Evolutionary conservation across 2,329 filamentous ascomycete species (phyloP).

Genomic region (Fonsecaea pedrosoi): DNA sequence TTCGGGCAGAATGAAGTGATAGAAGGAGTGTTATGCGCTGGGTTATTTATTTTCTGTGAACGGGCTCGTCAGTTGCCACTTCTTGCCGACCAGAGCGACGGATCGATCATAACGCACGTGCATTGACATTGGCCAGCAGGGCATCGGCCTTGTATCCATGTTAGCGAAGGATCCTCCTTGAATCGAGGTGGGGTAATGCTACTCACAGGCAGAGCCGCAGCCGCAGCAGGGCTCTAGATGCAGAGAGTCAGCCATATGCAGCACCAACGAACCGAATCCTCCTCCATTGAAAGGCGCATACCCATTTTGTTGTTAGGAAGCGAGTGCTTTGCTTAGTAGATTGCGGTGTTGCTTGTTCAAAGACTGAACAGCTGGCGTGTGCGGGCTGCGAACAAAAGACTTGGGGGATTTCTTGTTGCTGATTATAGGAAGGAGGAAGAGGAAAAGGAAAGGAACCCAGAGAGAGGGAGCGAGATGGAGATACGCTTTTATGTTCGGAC

Average conservation of each 20-base stretch:
- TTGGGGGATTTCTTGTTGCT: slow-evolving; percentile 34
- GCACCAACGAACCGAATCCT: background rate
- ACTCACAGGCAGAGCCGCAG: slow-evolving; percentile 44
- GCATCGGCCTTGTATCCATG: slow-evolving; percentile 27
- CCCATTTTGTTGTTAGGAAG: slow-evolving; percentile 32
- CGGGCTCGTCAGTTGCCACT: background rate
- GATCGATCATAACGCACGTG: slow-evolving; percentile 35
- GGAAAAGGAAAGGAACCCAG: slow-evolving; percentile 11
- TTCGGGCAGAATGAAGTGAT: slow-evolving; percentile 11
- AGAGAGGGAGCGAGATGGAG: slow-evolving; percentile 9
- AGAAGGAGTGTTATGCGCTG: background rate
- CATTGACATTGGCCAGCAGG: slow-evolving; percentile 35
- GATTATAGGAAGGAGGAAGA: slow-evolving; percentile 22
- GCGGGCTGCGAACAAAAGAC: slow-evolving; percentile 6
- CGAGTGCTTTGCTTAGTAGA: slow-evolving; percentile 18
- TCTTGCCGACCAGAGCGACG: background rate
- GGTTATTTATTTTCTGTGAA: slow-evolving; percentile 29
- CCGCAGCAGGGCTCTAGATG: slow-evolving; percentile 37
- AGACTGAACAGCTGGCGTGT: slow-evolving; percentile 5
- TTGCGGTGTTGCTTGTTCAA: slow-evolving; percentile 11
- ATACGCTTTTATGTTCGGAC: background rate
- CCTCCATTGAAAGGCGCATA: slow-evolving; percentile 10
- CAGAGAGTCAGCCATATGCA: slow-evolving; percentile 23
- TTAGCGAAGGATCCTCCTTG: slow-evolving; percentile 49
- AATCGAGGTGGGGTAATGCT: slow-evolving; percentile 51